These are phyloP conservation scores for Coemansia sp. DNA, from an alignment of 192 early-diverging fungal genomes.

Conservation along the genomic window DNA sequence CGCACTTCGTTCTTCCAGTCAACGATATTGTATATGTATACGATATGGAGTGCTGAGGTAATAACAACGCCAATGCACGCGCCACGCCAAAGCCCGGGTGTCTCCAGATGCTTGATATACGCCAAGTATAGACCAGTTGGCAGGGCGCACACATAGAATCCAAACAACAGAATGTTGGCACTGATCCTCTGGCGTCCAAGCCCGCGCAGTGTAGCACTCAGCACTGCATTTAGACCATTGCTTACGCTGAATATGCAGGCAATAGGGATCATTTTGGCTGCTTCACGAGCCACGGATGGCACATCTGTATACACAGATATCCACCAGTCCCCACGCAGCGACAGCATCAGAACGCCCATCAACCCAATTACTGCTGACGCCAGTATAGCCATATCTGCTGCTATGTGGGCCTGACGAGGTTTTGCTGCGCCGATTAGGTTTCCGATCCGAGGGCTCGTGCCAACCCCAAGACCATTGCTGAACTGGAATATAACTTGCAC, in stretches of 20 bases:
- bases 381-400: slow-evolving; percentile 53
- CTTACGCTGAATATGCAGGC: slow-evolving; percentile 63
- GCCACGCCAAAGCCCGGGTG: slow-evolving; percentile 33
- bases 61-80: slow-evolving; percentile 13
- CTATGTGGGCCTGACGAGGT: too few relatives aligned
- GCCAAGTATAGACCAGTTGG: slow-evolving; percentile 50
- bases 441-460: too few relatives aligned
- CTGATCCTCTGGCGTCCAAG: slow-evolving; percentile 50
- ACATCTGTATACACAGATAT: slow-evolving; percentile 65
- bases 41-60: slow-evolving; percentile 1
- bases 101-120: slow-evolving; percentile 18
- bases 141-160: slow-evolving; percentile 50
- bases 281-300: slow-evolving; percentile 63
- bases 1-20: slow-evolving; percentile 23
- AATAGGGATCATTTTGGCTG: slow-evolving; percentile 69
- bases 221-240: slow-evolving; percentile 61
- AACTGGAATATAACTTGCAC: slow-evolving; percentile 70
- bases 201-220: slow-evolving; percentile 55
- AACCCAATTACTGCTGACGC: slow-evolving; percentile 58
- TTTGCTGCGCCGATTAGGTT: too few relatives aligned
- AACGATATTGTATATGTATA: slow-evolving; percentile 4
- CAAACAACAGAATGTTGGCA: slow-evolving; percentile 49
- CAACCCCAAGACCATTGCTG: too few relatives aligned
- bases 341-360: slow-evolving; percentile 7
- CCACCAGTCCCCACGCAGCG: slow-evolving; percentile 28